phyloP scores from a whole-genome alignment of 768 basidiomycete genomes.

The Hygrocybe punicea region DNA sequence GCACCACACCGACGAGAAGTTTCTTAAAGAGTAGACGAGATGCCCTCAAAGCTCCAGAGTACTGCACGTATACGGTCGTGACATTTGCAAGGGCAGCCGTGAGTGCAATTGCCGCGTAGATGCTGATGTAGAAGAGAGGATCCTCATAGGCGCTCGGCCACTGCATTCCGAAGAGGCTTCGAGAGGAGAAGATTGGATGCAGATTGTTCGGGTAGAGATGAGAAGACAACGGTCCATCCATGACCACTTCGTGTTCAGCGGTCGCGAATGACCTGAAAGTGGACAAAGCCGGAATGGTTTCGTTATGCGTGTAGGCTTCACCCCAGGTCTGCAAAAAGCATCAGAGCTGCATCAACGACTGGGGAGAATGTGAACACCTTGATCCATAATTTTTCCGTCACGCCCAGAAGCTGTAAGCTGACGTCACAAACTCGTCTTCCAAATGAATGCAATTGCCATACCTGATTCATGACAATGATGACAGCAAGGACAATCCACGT shows the following conservation, averaged over 20 bases:
- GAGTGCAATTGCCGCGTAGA: conserved; percentile 63
- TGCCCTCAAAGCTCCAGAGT: conserved; percentile 55
- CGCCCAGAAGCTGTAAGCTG: conserved; percentile 41
- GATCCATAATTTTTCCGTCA: conserved; percentile 72
- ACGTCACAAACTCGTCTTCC: not conserved
- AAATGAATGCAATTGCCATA: not conserved
- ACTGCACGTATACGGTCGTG: conserved; percentile 50
- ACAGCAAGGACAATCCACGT: conserved; percentile 55
- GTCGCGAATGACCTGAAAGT: conserved; percentile 37
- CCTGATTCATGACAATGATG: conserved; percentile 46
- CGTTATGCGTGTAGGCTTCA: conserved; percentile 47
- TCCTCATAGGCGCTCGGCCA: conserved; percentile 54
- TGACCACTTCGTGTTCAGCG: conserved; percentile 36
- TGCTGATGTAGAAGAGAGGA: conserved; percentile 67
- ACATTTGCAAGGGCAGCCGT: conserved; percentile 46
- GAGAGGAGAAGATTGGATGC: conserved; percentile 21
- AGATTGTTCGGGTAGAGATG: conserved; percentile 27
- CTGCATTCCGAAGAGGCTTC: conserved; percentile 27
- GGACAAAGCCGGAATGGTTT: conserved; percentile 23
- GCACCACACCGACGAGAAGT: conserved; percentile 65
- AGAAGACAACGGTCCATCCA: conserved; percentile 32
- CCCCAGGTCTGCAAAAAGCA: conserved; percentile 54
- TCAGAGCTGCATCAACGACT: not conserved
- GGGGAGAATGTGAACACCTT: conserved; percentile 39
- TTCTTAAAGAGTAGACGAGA: conserved; percentile 46